These are phyloP conservation scores for Metarhizium humberi DNA, from an alignment of 2,329 filamentous ascomycete species.

Conservation along the genomic window DNA sequence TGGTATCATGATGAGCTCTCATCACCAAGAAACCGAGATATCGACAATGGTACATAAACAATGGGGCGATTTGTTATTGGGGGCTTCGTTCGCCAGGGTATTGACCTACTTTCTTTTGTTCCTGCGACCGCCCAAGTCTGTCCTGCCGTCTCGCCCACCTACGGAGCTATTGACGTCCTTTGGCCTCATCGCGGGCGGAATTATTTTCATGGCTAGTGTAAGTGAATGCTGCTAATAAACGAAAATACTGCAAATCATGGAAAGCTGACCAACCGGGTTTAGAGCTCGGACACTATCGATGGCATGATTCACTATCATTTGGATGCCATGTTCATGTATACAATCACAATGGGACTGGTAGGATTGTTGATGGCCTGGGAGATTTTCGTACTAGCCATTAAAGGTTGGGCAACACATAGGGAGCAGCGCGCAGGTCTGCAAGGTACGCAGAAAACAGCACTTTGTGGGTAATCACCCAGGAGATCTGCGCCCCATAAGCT, in stretches of 20 bases:
- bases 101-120: conserved; percentile 75
- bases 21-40: conserved; percentile 74
- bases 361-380: conserved; percentile 81
- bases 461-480: background rate
- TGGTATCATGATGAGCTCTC: conserved; percentile 91
- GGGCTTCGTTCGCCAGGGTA: conserved; percentile 67
- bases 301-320: conserved; percentile 70
- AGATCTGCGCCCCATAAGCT: background rate
- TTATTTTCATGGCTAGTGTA: conserved; percentile 88
- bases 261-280: background rate
- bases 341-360: conserved; percentile 74
- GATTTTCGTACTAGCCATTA: conserved; percentile 68
- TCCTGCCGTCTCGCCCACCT: conserved; percentile 74
- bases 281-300: conserved; percentile 66
- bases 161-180: conserved; percentile 85
- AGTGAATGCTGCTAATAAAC: conserved; percentile 25
- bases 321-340: conserved; percentile 91
- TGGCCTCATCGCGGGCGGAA: conserved; percentile 75
- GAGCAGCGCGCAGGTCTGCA: background rate
- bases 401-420: conserved; percentile 67
- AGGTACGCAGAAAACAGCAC: background rate
- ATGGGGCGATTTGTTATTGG: conserved; percentile 80
- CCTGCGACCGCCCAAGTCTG: conserved; percentile 69
- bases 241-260: background rate
- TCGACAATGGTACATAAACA: conserved; percentile 90